Evolutionary conservation across 768 basidiomycete genomes (phyloP).

Genomic region (Auriscalpium vulgare): DNA sequence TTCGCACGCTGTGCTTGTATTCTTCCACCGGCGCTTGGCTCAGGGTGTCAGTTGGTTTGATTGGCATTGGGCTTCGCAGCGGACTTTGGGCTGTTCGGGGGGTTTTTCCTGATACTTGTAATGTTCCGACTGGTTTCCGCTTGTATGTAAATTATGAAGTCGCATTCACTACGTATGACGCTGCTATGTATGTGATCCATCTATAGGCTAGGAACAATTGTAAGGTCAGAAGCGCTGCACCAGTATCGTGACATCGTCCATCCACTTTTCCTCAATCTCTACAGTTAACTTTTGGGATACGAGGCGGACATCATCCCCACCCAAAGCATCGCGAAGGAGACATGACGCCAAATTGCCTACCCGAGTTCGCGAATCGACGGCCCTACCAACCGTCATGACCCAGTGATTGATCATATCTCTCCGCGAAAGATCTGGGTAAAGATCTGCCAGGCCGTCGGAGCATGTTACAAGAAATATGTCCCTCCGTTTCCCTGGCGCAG

Average conservation of each 20-base stretch:
- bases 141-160: too few species aligned
- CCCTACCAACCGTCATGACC: conserved; percentile 24
- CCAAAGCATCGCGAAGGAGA: conserved; percentile 35
- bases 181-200: too few species aligned
- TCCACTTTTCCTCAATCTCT: conserved; percentile 44
- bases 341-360: conserved; percentile 30
- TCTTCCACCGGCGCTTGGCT: too few species aligned
- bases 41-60: too few species aligned
- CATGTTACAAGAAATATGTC: conserved; percentile 30
- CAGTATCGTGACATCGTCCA: conserved; percentile 41
- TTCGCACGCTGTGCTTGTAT: too few species aligned
- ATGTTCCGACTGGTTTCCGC: too few species aligned
- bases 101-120: too few species aligned
- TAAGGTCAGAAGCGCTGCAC: conserved; percentile 29
- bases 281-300: conserved; percentile 39
- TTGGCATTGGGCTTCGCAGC: too few species aligned
- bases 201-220: not conserved
- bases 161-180: too few species aligned
- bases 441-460: conserved; percentile 39
- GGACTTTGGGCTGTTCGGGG: too few species aligned
- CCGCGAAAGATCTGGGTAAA: conserved; percentile 27
- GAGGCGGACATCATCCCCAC: conserved; percentile 31
- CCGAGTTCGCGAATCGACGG: conserved; percentile 14
- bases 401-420: conserved; percentile 27
- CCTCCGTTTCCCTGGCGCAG: conserved; percentile 15